Evolutionary conservation across 768 basidiomycete genomes (phyloP).

Genomic region (Infundibulicybe gibba): DNA sequence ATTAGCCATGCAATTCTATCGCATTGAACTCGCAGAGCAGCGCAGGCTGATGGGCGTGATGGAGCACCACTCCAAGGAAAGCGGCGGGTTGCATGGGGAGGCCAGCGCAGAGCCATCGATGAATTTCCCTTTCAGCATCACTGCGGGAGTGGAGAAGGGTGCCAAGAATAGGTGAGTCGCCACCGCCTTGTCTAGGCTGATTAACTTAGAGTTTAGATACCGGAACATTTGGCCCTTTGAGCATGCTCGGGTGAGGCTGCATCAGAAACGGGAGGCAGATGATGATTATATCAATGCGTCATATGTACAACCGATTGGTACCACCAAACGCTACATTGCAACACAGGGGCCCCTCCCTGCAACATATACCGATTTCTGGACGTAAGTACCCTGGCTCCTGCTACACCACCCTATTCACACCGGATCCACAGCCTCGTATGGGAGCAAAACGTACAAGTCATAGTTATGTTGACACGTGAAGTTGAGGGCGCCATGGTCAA

Average conservation of each 20-base stretch:
- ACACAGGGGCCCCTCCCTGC: slow-evolving; percentile 92
- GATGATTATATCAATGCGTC: slow-evolving; percentile 97
- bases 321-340: slow-evolving; percentile 83
- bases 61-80: slow-evolving; percentile 82
- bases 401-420: slow-evolving; percentile 1
- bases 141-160: slow-evolving; percentile 93
- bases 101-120: slow-evolving; percentile 8
- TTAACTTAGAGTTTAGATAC: slow-evolving; percentile 49
- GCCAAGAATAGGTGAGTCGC: slow-evolving; percentile 76
- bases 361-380: slow-evolving; percentile 94
- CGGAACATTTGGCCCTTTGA: slow-evolving; percentile 98
- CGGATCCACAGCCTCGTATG: slow-evolving; percentile 62
- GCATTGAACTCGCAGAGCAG: slow-evolving; percentile 90
- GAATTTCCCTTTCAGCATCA: slow-evolving; percentile 88
- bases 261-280: slow-evolving; percentile 31
- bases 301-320: slow-evolving; percentile 84
- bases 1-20: slow-evolving; percentile 91
- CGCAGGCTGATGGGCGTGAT: slow-evolving; percentile 84
- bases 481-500: slow-evolving; percentile 86
- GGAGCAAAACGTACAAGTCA: slow-evolving; percentile 93
- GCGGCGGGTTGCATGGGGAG: slow-evolving; percentile 19
- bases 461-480: slow-evolving; percentile 95
- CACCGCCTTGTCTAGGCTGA: background rate
- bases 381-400: slow-evolving; percentile 42
- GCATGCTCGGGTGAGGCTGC: slow-evolving; percentile 83